Base-by-base conservation (phyloP, 352 stramenopile species). In the Pythium phragmiticola region DNA sequence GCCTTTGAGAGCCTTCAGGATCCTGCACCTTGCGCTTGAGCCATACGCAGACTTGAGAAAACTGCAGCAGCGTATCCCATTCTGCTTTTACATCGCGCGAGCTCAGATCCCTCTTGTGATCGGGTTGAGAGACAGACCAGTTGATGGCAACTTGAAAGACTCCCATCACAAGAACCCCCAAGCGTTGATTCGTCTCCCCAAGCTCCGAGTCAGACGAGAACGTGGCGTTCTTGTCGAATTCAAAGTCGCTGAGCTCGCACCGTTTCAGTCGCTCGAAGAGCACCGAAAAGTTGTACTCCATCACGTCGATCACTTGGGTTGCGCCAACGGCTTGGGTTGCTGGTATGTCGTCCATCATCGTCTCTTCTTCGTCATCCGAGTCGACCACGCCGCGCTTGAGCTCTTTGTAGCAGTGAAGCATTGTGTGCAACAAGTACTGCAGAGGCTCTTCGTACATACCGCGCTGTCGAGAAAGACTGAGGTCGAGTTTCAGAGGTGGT, bases 241-340 rank as follows among this genome's bases (percentile, higher is more conserved):
- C 77, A 47, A 83, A 83, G 57, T 85, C 73, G 2, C 54, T 56
- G 2, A 83, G 48, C 47, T 80, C 73, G 46, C 77, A 80, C 6
- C 73, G 68, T 54, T 80, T 80, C 61, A 85, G 69, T 34, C 77
- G 65, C 57, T 81, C 72, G 54, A 85, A 78, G 17, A 85, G 45
- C 19, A 74, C 48, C 7, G 58, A 57, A 8, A 83, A 37, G 8
- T 68, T 72, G n/a, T 49, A 28, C 4, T 77, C 53, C 34, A 78
- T 66, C 2, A 48, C n/a, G 11, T 72, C 63, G 30, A 76, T 61
- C 17, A 56, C 43, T 42, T 63, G 47, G 13, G 71, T 68, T 8
- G 49, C 58, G 33, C 60, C 65, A 33, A 60, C 62, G 1, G 66
- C 67, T 64, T 84, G 76, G 19, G 74, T 82, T 33, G 71, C 65